These are phyloP conservation scores for Aspergillus fischeri DNA, from an alignment of 2,329 filamentous ascomycete species.

Conservation along the genomic window DNA sequence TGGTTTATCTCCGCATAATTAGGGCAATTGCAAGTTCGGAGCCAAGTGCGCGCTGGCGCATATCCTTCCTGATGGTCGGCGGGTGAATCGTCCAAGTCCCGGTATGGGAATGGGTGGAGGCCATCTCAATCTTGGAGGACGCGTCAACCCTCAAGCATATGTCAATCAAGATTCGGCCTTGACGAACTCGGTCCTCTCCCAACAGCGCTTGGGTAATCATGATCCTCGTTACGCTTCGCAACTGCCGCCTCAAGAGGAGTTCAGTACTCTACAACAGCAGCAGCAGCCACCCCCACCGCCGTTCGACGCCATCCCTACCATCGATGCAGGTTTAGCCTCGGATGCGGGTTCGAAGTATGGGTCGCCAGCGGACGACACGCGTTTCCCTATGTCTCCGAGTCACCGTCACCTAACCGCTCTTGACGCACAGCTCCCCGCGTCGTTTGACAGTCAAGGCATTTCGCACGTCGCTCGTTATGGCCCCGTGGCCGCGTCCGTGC, in stretches of 20 bases:
- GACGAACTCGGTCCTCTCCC: slow-evolving; percentile 66
- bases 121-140: slow-evolving; percentile 61
- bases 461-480: slow-evolving; percentile 87
- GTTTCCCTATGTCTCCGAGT: slow-evolving; percentile 75
- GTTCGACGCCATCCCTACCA: slow-evolving; percentile 51
- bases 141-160: slow-evolving; percentile 62
- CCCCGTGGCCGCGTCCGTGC: slow-evolving; percentile 87
- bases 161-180: slow-evolving; percentile 66
- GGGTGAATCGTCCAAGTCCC: slow-evolving; percentile 70
- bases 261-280: slow-evolving; percentile 39
- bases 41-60: slow-evolving; percentile 97
- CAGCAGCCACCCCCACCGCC: slow-evolving; percentile 32
- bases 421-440: slow-evolving; percentile 87
- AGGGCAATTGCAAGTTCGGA: slow-evolving; percentile 99
- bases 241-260: slow-evolving; percentile 41
- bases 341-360: slow-evolving; percentile 66
- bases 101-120: slow-evolving; percentile 49
- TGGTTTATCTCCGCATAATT: slow-evolving; percentile 6
- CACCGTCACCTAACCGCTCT: slow-evolving; percentile 76
- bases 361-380: slow-evolving; percentile 73
- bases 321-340: slow-evolving; percentile 57
- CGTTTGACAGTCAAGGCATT: slow-evolving; percentile 93
- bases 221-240: slow-evolving; percentile 43
- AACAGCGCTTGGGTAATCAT: slow-evolving; percentile 54
- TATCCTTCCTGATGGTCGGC: slow-evolving; percentile 85